Evolutionary conservation across 331 rosid genomes (phyloP).

Genomic region (Rhamnella rubrinervis): DNA sequence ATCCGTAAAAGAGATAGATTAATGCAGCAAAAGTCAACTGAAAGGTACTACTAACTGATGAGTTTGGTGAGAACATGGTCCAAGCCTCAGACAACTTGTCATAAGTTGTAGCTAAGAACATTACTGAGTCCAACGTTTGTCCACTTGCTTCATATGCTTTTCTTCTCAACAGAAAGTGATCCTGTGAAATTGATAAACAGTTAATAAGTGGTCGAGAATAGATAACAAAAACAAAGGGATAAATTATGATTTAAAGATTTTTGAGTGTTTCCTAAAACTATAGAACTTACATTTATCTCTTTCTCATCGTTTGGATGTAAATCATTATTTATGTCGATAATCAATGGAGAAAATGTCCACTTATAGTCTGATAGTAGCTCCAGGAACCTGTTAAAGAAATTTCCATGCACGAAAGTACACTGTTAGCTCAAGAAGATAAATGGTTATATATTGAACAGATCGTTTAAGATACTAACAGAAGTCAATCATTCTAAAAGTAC

Average conservation of each 20-base stretch:
- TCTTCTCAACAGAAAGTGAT: slow-evolving; percentile 57
- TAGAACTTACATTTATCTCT: slow-evolving; percentile 72
- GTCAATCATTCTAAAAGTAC: background rate
- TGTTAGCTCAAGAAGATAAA: slow-evolving; percentile 17
- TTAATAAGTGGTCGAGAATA: slow-evolving; percentile 13
- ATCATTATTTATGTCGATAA: slow-evolving; percentile 81
- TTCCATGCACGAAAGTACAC: slow-evolving; percentile 12
- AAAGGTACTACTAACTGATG: slow-evolving; percentile 46
- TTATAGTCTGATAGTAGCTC: slow-evolving; percentile 72
- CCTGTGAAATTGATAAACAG: slow-evolving; percentile 47
- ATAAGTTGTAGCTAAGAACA: slow-evolving; percentile 81
- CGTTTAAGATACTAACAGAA: background rate
- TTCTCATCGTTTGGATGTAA: slow-evolving; percentile 51
- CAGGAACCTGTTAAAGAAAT: slow-evolving; percentile 63
- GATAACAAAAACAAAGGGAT: slow-evolving; percentile 13
- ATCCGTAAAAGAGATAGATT: background rate
- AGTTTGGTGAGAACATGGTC: slow-evolving; percentile 73
- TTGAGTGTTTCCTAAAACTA: slow-evolving; percentile 8
- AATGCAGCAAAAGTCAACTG: slow-evolving; percentile 19
- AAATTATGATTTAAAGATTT: slow-evolving; percentile 10
- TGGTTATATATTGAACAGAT: background rate
- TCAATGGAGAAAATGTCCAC: slow-evolving; percentile 76
- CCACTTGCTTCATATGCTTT: slow-evolving; percentile 55
- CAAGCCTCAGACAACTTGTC: slow-evolving; percentile 87
- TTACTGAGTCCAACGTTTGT: slow-evolving; percentile 44